These are phyloP conservation scores for Berberis thunbergii DNA, from an alignment of 164 flowering plant genomes.

Conservation along the genomic window DNA sequence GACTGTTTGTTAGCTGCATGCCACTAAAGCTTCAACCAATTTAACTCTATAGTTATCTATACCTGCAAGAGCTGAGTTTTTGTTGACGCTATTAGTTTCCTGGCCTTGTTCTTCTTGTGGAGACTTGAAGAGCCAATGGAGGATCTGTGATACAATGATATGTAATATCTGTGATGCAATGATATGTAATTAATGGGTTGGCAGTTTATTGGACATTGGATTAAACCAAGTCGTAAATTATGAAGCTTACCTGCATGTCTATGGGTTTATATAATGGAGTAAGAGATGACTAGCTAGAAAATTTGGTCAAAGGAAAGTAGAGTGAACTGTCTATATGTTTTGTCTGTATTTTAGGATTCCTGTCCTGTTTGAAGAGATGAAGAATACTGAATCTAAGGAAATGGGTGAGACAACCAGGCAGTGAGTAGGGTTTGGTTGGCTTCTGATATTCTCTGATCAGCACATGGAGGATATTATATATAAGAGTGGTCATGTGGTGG, in stretches of 20 bases:
- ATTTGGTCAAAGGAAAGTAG: constrained; percentile 31
- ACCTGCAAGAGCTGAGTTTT: too few species aligned
- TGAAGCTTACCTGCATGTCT: constrained; percentile 29
- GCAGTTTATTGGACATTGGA: too few species aligned
- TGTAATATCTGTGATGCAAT: too few species aligned
- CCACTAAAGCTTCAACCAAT: too few species aligned
- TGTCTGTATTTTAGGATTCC: constrained; percentile 38
- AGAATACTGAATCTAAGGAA: constrained; percentile 26
- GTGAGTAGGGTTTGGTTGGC: constrained; percentile 32
- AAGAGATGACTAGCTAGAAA: not conserved
- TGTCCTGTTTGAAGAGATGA: constrained; percentile 17
- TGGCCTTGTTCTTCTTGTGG: too few species aligned
- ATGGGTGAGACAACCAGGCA: constrained; percentile 34
- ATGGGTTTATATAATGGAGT: constrained; percentile 4
- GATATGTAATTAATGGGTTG: too few species aligned
- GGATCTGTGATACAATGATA: too few species aligned
- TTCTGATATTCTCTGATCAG: constrained; percentile 13
- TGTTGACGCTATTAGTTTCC: too few species aligned
- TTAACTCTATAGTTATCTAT: too few species aligned
- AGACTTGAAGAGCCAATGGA: too few species aligned
- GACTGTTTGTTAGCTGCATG: too few species aligned
- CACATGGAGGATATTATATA: not conserved
- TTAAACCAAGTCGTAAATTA: not conserved
- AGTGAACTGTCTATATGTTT: constrained; percentile 29
- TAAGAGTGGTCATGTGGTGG: not conserved